A percentile compares a stretch with the other conserved stretches of the same genome.
phyloP scores from a whole-genome alignment of 805 yeast species.

The Yamadazyma olivae region DNA sequence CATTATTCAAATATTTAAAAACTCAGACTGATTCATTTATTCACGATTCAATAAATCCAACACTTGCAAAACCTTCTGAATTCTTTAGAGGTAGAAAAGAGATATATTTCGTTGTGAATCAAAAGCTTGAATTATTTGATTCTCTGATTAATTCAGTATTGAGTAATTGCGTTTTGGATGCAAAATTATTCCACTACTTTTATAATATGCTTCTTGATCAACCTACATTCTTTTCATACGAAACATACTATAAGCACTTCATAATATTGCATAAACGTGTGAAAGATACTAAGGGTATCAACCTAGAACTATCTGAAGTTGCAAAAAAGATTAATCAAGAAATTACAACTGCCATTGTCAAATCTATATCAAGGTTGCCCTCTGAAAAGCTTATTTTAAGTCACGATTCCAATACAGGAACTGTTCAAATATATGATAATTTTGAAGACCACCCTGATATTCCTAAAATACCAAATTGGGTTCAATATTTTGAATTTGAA shows the following conservation, averaged over 20 bases:
- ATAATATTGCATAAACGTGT: slow-evolving; percentile 6
- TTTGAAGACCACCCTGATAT: too few relatives aligned
- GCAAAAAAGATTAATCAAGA: slow-evolving; percentile 3
- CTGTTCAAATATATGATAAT: slow-evolving; percentile 2
- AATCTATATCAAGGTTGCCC: slow-evolving; percentile 2
- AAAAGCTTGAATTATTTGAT: slow-evolving; percentile 8
- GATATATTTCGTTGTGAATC: slow-evolving; percentile 1
- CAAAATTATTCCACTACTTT: slow-evolving; percentile 7
- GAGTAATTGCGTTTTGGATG: slow-evolving; percentile 2
- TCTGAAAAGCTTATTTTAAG: background rate
- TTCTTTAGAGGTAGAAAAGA: slow-evolving; percentile 9
- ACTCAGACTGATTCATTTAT: slow-evolving; percentile 2
- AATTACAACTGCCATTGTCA: background rate
- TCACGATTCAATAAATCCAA: background rate
- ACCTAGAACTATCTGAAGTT: too few relatives aligned
- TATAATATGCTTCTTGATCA: background rate
- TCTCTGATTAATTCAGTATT: slow-evolving; percentile 1
- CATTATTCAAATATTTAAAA: slow-evolving; percentile 10
- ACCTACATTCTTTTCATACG: slow-evolving; percentile 11
- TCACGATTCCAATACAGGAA: slow-evolving; percentile 1
- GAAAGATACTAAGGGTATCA: background rate
- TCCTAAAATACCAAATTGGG: slow-evolving; percentile 9
- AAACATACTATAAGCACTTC: slow-evolving; percentile 5
- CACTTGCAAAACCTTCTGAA: slow-evolving; percentile 7
- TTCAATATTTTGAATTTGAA: slow-evolving; percentile 7